phyloP scores from a whole-genome alignment of 192 early-diverging fungal species.

The Phycomyces blakesleeanus region DNA sequence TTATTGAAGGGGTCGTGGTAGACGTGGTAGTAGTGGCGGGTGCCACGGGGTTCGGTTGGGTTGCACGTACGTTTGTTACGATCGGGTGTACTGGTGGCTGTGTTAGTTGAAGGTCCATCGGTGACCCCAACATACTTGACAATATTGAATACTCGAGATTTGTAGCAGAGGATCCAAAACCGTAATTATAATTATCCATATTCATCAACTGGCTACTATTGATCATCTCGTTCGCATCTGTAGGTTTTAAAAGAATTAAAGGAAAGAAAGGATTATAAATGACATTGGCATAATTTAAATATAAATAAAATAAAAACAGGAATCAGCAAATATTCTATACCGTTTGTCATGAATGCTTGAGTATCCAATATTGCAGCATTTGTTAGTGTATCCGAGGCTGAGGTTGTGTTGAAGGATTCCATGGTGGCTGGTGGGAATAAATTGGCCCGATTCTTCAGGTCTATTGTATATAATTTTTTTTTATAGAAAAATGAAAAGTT shows the following conservation, averaged over 20 bases:
- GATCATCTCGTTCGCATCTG: background rate
- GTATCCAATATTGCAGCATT: background rate
- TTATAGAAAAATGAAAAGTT: background rate
- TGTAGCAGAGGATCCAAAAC: slow-evolving; percentile 84
- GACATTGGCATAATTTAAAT: too few relatives aligned
- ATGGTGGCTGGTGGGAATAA: background rate
- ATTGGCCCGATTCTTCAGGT: background rate
- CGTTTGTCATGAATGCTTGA: background rate
- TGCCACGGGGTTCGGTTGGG: background rate
- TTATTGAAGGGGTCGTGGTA: background rate
- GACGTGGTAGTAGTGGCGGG: background rate
- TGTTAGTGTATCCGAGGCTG: background rate
- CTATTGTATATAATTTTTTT: background rate
- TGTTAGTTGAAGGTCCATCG: slow-evolving; percentile 23
- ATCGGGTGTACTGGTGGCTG: background rate
- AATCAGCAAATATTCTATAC: background rate
- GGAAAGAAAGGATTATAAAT: too few relatives aligned
- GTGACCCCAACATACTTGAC: slow-evolving; percentile 81
- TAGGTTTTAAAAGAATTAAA: background rate
- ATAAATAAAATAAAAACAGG: too few relatives aligned
- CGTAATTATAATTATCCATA: slow-evolving; percentile 38
- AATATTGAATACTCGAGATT: slow-evolving; percentile 89
- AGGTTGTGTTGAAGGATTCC: background rate
- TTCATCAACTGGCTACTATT: slow-evolving; percentile 2
- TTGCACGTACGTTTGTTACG: background rate